Evolutionary conservation across 805 yeast species (phyloP).

Genomic region (Zygoascus bituminiphila): DNA sequence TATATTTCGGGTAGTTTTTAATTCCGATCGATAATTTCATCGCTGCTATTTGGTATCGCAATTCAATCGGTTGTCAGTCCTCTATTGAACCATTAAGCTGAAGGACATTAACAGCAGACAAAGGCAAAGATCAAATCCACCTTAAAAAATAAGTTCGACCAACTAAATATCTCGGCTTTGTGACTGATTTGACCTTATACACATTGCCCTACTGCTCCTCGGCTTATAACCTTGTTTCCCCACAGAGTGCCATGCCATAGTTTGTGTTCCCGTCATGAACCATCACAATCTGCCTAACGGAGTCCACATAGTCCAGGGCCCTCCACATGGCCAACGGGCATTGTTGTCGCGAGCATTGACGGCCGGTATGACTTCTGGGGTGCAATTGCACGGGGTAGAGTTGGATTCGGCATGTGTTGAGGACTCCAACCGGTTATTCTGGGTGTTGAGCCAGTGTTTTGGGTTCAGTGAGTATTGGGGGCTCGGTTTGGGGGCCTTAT

Average conservation of each 20-base stretch:
- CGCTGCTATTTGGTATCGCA: too few species aligned
- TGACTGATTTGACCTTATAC: too few species aligned
- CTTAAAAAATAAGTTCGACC: too few species aligned
- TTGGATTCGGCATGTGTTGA: background rate
- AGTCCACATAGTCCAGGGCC: background rate
- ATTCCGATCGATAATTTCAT: too few species aligned
- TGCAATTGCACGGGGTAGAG: background rate
- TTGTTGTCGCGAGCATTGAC: background rate
- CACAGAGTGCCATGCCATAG: background rate
- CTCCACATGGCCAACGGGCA: background rate
- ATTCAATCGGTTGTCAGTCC: too few species aligned
- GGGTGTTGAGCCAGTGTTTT: background rate
- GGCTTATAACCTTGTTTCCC: background rate
- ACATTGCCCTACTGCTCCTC: background rate
- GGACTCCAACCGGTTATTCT: background rate
- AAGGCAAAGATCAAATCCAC: too few species aligned
- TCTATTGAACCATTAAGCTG: too few species aligned
- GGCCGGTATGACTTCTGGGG: background rate
- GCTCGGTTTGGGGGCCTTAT: conserved; percentile 7
- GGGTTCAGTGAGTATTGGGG: conserved; percentile 15
- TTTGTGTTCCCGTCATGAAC: background rate
- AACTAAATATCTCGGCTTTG: too few species aligned
- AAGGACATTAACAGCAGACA: too few species aligned
- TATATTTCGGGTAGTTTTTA: too few species aligned
- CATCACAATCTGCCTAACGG: background rate